A percentile compares a stretch with the other conserved stretches of the same genome.
Conservation (phyloP, 1,284 basidiomycete species). For the Ceratobasidium sp. region DNA sequence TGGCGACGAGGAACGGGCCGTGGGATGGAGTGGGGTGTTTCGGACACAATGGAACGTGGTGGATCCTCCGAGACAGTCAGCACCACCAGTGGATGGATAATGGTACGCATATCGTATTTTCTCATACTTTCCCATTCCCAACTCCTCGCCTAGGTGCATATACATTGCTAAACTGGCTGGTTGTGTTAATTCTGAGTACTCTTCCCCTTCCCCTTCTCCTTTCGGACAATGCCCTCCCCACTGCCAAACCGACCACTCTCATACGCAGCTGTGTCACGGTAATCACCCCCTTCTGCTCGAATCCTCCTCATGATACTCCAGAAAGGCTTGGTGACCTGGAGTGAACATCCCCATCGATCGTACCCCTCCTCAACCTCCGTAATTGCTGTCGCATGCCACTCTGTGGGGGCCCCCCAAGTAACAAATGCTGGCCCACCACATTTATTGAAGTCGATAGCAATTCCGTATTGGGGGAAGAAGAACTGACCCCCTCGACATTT, state of each 20-base stretch:
- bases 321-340: conserved; percentile 1
- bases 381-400: conserved; percentile 11
- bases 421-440: neutral
- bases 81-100: too few relatives aligned
- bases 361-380: neutral
- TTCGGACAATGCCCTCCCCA: neutral
- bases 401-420: neutral
- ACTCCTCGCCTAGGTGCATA: too few relatives aligned
- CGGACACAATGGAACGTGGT: too few relatives aligned
- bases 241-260: neutral
- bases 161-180: too few relatives aligned
- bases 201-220: too few relatives aligned
- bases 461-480: conserved; percentile 7
- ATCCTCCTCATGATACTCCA: neutral
- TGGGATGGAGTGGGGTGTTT: neutral
- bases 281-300: neutral
- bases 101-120: too few relatives aligned
- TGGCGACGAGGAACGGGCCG: neutral
- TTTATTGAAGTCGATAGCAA: conserved; percentile 11
- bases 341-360: conserved; percentile 3
- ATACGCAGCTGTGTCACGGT: neutral
- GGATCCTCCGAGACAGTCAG: too few relatives aligned
- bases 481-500: neutral
- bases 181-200: too few relatives aligned
- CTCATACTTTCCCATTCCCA: too few relatives aligned